phyloP scores from a whole-genome alignment of 1,139 yeast genomes.

The Geotrichum armillariae region DNA sequence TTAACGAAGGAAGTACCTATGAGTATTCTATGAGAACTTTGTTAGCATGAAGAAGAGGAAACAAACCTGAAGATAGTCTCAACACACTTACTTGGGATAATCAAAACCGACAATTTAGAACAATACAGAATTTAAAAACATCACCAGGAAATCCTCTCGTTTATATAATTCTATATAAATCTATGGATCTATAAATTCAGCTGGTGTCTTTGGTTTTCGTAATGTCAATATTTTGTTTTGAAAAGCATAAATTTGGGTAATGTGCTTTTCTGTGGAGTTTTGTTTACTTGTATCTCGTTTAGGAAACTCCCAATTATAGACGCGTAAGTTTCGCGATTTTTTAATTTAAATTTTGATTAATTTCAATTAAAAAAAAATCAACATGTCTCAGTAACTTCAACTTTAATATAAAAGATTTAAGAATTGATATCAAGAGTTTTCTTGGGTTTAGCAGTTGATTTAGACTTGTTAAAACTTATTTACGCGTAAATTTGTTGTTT shows the following conservation, averaged over 20 bases:
- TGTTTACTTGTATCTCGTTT: slow-evolving; percentile 1
- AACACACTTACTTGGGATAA: neutral
- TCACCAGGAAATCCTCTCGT: neutral
- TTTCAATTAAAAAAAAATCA: neutral
- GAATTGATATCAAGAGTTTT: too few relatives aligned
- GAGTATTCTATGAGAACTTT: neutral
- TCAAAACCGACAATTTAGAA: too few relatives aligned
- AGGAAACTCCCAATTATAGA: neutral
- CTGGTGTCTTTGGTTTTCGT: neutral
- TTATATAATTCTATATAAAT: too few relatives aligned
- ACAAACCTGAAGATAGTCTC: neutral
- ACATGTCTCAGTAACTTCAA: too few relatives aligned
- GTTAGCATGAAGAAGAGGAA: neutral
- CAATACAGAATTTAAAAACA: neutral
- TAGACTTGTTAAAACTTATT: too few relatives aligned
- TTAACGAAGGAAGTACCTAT: neutral
- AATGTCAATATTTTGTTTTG: neutral
- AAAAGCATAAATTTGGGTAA: neutral
- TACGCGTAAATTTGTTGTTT: too few relatives aligned
- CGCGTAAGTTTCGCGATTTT: slow-evolving; percentile 5
- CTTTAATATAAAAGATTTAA: neutral
- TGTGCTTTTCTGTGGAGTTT: neutral
- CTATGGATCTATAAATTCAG: neutral
- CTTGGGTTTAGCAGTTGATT: too few relatives aligned
- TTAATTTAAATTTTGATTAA: neutral